Conservation (phyloP, 345 rosid genomes). For the Eucalyptus tenuipes region DNA sequence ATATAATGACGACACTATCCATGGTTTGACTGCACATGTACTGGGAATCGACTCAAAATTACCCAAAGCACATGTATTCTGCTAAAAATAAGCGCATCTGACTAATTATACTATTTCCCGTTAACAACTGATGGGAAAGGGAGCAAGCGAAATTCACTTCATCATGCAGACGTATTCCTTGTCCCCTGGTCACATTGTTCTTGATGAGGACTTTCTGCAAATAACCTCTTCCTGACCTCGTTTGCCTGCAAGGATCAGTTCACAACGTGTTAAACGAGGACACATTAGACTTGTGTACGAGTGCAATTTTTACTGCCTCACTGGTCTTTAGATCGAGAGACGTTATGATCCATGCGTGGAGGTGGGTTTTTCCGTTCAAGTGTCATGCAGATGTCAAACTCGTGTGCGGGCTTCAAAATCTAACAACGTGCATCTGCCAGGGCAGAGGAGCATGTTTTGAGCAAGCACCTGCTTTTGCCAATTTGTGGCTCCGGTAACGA, state of each 20-base stretch:
- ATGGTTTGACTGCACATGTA: background rate
- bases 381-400: background rate
- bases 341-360: background rate
- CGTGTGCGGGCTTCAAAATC: background rate
- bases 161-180: background rate
- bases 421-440: background rate
- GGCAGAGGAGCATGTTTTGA: background rate
- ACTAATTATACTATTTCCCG: background rate
- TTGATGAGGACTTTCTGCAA: background rate
- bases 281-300: background rate
- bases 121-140: background rate
- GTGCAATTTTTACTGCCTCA: background rate
- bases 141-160: background rate
- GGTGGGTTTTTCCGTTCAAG: background rate
- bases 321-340: background rate
- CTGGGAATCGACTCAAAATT: background rate
- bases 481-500: background rate
- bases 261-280: background rate
- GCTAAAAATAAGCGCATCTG: background rate
- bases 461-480: slow-evolving; percentile 24
- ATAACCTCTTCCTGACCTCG: slow-evolving; percentile 21
- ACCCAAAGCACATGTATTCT: background rate
- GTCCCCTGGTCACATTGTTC: background rate
- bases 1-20: background rate
- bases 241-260: slow-evolving; percentile 11